Base-by-base conservation (phyloP, 805 yeast genomes). In the Spathaspora gorwiae region DNA sequence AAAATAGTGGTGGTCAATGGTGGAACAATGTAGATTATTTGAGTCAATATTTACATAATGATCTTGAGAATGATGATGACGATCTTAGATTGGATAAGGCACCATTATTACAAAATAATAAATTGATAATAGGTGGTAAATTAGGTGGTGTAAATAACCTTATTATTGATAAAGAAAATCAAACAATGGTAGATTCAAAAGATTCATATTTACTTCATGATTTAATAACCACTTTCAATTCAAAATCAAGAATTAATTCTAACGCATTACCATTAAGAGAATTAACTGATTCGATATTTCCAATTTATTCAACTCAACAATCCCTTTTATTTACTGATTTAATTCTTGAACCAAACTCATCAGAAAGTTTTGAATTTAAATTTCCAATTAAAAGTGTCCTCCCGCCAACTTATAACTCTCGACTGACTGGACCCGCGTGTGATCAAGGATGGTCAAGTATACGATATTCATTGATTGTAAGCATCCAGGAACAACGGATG, bases 331-430 rank as follows among this genome's bases (percentile, higher is more conserved):
- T 71, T 45, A 53, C 69, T 9, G 65, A 70, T 45, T 45, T 65
- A 3, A 35, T 40, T 1, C 47, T 69, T 7, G 45, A 44, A 7
- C 57, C 59, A 13, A 47, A 48, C 2, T 47, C 55, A 1, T 31
- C 51, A 1, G 55, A 54, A 40, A 33, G 49, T 4, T 65, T 57
- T 49, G 50, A 43, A 13, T 42, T 70, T 7, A 56, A 49, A 36
- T 53, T 67, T 44, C 64, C 61, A 1, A 45, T 59, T 2, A 42
- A 47, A n/a, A 42, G 44, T 7, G 50, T 52, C 12, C 50, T 63
- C 30, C 74, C 76, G 7, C 76, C 76, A 0, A 60, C 68, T 11
- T 71, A 71, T 53, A 71, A 71, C 49, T 52, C 69, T 7, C 54
- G 57, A 12, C 72, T 68, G 74, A 66, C 75, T 0, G 72, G 73